Evolutionary conservation across 768 basidiomycete genomes (phyloP), one percentile per base, ranked within the genome.

Genomic region (Asterophora parasitica): DNA sequence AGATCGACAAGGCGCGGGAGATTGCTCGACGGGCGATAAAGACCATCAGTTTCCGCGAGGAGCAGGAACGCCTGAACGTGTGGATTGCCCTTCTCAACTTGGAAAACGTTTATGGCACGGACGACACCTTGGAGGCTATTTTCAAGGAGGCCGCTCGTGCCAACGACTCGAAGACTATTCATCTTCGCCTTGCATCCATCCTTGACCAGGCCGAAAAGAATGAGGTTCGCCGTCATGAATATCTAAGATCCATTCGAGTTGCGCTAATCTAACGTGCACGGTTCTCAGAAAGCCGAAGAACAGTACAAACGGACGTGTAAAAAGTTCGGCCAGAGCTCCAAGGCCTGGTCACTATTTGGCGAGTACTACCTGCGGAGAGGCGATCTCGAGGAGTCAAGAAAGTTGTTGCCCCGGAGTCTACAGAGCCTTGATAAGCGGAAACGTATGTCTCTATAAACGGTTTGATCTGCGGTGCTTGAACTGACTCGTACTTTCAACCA

Each of bases 21-120:
- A 83, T 93, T 43, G 94, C 83, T 39, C 78, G 81, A 44, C 82
- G 90, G 17, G 95, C 93, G 4, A 73, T 97, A 37, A 74, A 79
- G 51, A 85, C 85, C 9, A 98, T 99, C 68, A 87, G 77, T 61
- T 97, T 95, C 73, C 81, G 95, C 35, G 96, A 99, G 66, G 96
- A 99, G 66, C 83, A 83, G 54, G 96, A 99, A 67, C 91, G 88
- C 63, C 67, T 97, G 53, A 99, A 99, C 59, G 83, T 99, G 34
- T 99, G 96, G 96, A 89, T 95, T 62, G 96, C 95, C 7, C 67
- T 95, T 40, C 77, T 99, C 52, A 99, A 99, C 60, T 61, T 99
- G 59, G 96, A 99, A 70, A 93, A 93, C 56, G 71, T 83, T 11
- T 97, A 94, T 61, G 96, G 96, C 1, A 88, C 85, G 7, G 85